Percentiles rank a stretch among this genome's conserved stretches.
Evolutionary conservation across 805 yeast species (phyloP).

Genomic region (Debaryomyces tyrocola): DNA sequence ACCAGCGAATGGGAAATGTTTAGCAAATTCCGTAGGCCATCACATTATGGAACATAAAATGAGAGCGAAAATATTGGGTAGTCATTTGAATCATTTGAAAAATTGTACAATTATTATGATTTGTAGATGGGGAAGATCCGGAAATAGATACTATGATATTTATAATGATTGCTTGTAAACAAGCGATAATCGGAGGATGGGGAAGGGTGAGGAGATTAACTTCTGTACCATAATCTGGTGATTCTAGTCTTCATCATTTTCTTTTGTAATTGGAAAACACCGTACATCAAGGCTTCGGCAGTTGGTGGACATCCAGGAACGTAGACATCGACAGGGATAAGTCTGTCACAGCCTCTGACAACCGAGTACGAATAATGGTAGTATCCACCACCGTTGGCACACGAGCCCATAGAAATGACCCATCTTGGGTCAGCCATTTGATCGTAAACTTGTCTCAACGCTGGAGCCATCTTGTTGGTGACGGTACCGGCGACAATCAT

Average conservation of each 20-base stretch:
- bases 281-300: slow-evolving; percentile 87
- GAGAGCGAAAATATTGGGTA: too few species aligned
- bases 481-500: slow-evolving; percentile 92
- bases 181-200: background rate
- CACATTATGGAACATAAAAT: too few species aligned
- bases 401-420: slow-evolving; percentile 93
- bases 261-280: slow-evolving; percentile 84
- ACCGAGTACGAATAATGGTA: slow-evolving; percentile 88
- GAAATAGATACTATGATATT: too few species aligned
- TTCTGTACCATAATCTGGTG: slow-evolving; percentile 85
- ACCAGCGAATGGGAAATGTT: background rate
- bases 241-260: slow-evolving; percentile 82
- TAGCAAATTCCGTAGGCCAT: too few species aligned
- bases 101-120: too few species aligned
- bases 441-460: slow-evolving; percentile 87
- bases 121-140: too few species aligned
- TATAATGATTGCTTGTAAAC: background rate
- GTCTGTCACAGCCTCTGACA: slow-evolving; percentile 86
- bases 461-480: slow-evolving; percentile 93
- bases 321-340: slow-evolving; percentile 85
- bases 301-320: slow-evolving; percentile 96
- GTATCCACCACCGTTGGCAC: slow-evolving; percentile 94
- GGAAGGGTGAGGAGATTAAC: slow-evolving; percentile 14
- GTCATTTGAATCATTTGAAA: too few species aligned
- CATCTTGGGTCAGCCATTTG: slow-evolving; percentile 95